A percentile compares a stretch with the other conserved stretches of the same genome.
These are phyloP conservation scores for Penicillium digitatum DNA, from an alignment of 2,329 filamentous ascomycete species.

Conservation along the genomic window DNA sequence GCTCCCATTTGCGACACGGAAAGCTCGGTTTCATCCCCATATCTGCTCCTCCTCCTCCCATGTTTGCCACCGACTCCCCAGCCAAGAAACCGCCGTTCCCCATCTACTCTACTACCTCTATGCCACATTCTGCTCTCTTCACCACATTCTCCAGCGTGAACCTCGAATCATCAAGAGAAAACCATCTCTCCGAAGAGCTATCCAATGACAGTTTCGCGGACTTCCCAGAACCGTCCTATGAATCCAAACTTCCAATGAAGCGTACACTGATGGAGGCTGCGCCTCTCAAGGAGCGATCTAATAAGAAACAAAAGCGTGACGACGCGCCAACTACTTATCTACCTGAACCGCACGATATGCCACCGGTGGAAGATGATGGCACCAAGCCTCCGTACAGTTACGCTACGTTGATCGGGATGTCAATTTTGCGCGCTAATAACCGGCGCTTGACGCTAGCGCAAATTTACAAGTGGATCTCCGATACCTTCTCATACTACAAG, in stretches of 20 bases:
- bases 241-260: slow-evolving; percentile 47
- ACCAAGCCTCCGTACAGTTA: slow-evolving; percentile 89
- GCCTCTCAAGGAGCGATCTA: slow-evolving; percentile 64
- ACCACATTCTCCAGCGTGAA: slow-evolving; percentile 48
- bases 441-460: slow-evolving; percentile 84
- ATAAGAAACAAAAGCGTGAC: slow-evolving; percentile 66
- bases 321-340: slow-evolving; percentile 51
- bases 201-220: slow-evolving; percentile 46
- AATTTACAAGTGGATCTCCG: slow-evolving; percentile 99
- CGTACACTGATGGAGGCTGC: slow-evolving; percentile 69
- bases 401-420: slow-evolving; percentile 92
- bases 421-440: slow-evolving; percentile 79
- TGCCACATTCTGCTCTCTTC: slow-evolving; percentile 47
- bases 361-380: slow-evolving; percentile 76
- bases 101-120: slow-evolving; percentile 32
- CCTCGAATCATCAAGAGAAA: slow-evolving; percentile 49
- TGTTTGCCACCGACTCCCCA: slow-evolving; percentile 48
- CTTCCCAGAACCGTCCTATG: slow-evolving; percentile 46
- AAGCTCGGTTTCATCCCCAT: slow-evolving; percentile 62
- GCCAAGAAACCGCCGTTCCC: slow-evolving; percentile 43
- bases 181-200: slow-evolving; percentile 37
- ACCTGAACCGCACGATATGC: slow-evolving; percentile 75
- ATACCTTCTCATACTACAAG: slow-evolving; percentile 84
- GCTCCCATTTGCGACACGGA: slow-evolving; percentile 56
- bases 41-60: slow-evolving; percentile 42